These are phyloP conservation scores for Puccinia hordei DNA, from an alignment of 1,284 basidiomycete genomes.

Conservation along the genomic window DNA sequence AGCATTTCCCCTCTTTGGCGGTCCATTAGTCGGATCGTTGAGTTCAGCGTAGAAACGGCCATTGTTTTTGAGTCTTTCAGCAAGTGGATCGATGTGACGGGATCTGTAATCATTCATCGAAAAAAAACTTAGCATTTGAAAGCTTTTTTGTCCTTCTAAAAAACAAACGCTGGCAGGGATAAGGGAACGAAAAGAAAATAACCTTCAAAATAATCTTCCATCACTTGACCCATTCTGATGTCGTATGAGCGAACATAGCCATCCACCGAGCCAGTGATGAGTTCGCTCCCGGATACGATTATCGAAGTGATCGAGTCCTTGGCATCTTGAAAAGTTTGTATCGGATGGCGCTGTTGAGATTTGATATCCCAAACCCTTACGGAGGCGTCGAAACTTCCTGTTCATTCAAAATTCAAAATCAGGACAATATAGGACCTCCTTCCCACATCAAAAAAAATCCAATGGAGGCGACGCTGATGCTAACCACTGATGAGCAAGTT, in stretches of 20 bases:
- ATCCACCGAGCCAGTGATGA: slow-evolving; percentile 84
- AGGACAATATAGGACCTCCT: not conserved
- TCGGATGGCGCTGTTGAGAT: slow-evolving; percentile 74
- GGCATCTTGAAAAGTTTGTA: slow-evolving; percentile 88
- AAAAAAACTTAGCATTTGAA: not conserved
- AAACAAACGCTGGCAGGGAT: not conserved
- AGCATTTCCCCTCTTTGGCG: slow-evolving; percentile 77
- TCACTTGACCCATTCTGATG: slow-evolving; percentile 82
- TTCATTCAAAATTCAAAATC: not conserved
- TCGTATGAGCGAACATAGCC: slow-evolving; percentile 91
- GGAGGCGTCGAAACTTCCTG: slow-evolving; percentile 54
- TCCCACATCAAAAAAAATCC: not conserved
- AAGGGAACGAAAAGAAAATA: not conserved
- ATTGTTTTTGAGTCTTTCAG: slow-evolving; percentile 74
- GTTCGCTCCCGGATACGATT: slow-evolving; percentile 67
- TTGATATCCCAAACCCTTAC: slow-evolving; percentile 63
- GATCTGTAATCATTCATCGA: slow-evolving; percentile 64
- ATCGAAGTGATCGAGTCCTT: slow-evolving; percentile 84
- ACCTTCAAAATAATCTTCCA: slow-evolving; percentile 86
- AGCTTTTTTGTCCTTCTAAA: not conserved
- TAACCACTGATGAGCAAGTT: slow-evolving; percentile 80
- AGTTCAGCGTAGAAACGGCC: slow-evolving; percentile 80
- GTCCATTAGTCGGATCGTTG: slow-evolving; percentile 82
- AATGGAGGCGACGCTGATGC: slow-evolving; percentile 52
- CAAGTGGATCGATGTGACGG: slow-evolving; percentile 77